These are phyloP conservation scores for Cladophialophora immunda DNA, from an alignment of 2,329 filamentous ascomycete species.

Conservation along the genomic window DNA sequence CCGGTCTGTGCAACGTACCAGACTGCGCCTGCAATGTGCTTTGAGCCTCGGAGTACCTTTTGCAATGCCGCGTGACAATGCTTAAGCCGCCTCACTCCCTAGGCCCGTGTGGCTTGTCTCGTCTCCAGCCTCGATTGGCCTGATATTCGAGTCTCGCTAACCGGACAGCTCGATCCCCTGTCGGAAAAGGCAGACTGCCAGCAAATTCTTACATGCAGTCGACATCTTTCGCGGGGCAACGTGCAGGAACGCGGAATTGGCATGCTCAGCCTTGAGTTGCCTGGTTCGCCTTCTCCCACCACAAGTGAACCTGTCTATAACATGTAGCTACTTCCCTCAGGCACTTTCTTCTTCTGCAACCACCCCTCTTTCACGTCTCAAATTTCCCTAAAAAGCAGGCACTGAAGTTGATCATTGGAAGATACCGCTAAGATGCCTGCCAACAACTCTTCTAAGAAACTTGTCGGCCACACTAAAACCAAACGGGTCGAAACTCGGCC, in stretches of 20 bases:
- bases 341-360: neutral
- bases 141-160: slow-evolving; percentile 3
- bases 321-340: neutral
- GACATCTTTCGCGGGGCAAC: neutral
- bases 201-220: neutral
- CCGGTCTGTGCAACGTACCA: neutral
- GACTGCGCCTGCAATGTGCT: neutral
- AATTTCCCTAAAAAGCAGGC: neutral
- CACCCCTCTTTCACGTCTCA: neutral
- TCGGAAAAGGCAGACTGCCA: neutral
- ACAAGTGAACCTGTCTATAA: neutral
- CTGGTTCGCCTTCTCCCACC: neutral
- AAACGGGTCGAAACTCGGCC: neutral
- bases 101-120: neutral
- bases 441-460: neutral
- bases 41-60: neutral
- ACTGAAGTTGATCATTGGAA: neutral
- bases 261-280: neutral
- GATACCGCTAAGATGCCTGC: neutral
- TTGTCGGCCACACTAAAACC: neutral
- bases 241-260: neutral
- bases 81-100: neutral
- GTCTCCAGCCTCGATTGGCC: neutral
- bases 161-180: neutral
- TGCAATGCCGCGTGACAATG: neutral